Base-by-base conservation (phyloP, 176 grass and related monocot genomes). In the Carex cristatella region DNA sequence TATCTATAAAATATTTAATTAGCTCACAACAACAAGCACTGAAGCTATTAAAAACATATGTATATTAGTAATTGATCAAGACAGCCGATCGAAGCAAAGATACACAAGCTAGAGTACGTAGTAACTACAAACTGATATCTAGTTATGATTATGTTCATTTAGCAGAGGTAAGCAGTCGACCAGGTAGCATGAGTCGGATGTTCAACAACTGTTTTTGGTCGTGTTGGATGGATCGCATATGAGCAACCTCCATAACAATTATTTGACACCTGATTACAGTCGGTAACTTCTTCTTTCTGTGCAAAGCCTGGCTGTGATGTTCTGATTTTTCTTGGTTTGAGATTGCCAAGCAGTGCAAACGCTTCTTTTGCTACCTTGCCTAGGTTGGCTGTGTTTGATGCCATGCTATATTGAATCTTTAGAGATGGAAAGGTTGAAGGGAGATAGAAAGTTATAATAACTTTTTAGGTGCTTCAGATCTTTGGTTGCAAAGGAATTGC, bases 251-350 rank as follows among this genome's bases (percentile, higher is more conserved):
- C n/a, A 9, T 66, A 53, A 67, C 16, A 67, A 33, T 32, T 82
- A 33, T 18, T 82, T 40, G 61, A 37, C 2, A 4, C n/a, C 16
- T 19, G 37, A 5, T 83, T 66, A 66, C 4, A 33, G 42, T 83
- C 63, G 3, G 16, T n/a, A 31, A 51, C 4, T 69, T 83, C 64
- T 61, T 81, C 56, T 53, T 83, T 54, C 23, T 65, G n/a, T 28
- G 23, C 14, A 54, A 42, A 32, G 11, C 23, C 40, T 16, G 61
- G 48, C 16, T 69, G 48, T 66, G 58, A 15, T 65, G 31, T 28
- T 44, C 59, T 63, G 4, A 15, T 55, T 83, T 83, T 83, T 83
- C 63, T 67, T 83, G 9, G 44, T 63, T 69, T 83, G 42, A 83
- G 62, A 69, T 83, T 11, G 12, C 28, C 40, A 27, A 83, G 62